A percentile compares a stretch with the other conserved stretches of the same genome.
phyloP scores from a whole-genome alignment of 768 basidiomycete genomes.

The Rubroboletus satanas region DNA sequence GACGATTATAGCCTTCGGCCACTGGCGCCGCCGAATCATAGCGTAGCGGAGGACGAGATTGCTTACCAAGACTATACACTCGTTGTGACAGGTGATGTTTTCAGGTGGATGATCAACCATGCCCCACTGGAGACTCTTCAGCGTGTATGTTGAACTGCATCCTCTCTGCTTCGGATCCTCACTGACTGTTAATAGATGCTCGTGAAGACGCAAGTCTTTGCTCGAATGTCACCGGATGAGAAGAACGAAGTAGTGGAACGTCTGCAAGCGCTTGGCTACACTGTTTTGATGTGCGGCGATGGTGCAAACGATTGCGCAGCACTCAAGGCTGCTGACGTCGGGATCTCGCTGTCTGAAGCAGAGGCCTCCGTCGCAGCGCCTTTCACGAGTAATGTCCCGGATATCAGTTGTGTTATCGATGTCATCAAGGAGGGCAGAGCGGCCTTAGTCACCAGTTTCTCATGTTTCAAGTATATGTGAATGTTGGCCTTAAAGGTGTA shows the following conservation, averaged over 20 bases:
- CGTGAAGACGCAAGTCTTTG: constrained; percentile 93
- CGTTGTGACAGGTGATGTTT: constrained; percentile 91
- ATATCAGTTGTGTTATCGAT: constrained; percentile 93
- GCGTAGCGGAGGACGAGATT: constrained; percentile 65
- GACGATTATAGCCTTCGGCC: constrained; percentile 90
- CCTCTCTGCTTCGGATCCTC: neutral
- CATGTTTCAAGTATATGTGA: constrained; percentile 99
- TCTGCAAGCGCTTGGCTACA: constrained; percentile 89
- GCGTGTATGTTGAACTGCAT: constrained; percentile 45
- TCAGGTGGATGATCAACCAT: constrained; percentile 97
- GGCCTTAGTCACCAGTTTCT: constrained; percentile 95
- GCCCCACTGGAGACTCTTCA: constrained; percentile 92
- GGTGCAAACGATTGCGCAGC: constrained; percentile 99
- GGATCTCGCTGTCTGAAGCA: constrained; percentile 93
- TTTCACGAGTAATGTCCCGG: constrained; percentile 89
- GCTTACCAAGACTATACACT: constrained; percentile 86
- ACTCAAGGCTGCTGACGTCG: constrained; percentile 97
- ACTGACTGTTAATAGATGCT: constrained; percentile 69
- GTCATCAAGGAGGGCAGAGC: constrained; percentile 96
- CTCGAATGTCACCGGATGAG: constrained; percentile 99
- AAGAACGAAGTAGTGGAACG: constrained; percentile 98
- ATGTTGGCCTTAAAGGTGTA: constrained; percentile 28
- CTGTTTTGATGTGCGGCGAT: constrained; percentile 97
- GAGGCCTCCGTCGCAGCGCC: constrained; percentile 98
- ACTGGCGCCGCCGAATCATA: constrained; percentile 62